A percentile compares a stretch with the other conserved stretches of the same genome.
phyloP scores from a whole-genome alignment of 2,329 filamentous ascomycete genomes.

The Fusarium penzigii region DNA sequence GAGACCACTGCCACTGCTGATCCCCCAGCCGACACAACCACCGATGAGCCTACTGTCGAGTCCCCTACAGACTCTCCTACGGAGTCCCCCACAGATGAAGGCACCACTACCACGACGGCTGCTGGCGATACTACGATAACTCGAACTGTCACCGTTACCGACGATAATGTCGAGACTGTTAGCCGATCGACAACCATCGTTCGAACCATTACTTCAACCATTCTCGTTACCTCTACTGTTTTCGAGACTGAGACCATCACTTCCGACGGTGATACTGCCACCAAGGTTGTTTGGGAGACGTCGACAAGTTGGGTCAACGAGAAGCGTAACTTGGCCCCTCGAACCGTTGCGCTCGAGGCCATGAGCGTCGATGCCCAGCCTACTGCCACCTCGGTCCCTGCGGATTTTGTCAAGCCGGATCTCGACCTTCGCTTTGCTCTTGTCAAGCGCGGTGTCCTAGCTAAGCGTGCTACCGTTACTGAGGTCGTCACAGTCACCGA shows the following conservation, averaged over 20 bases:
- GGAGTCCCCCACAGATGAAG: constrained; percentile 19
- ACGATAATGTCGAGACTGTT: constrained; percentile 27
- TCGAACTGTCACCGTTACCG: constrained; percentile 34
- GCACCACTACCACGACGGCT: constrained; percentile 1
- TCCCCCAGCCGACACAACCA: background rate
- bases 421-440: constrained; percentile 21
- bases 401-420: constrained; percentile 12
- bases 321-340: constrained; percentile 35
- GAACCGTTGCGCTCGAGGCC: constrained; percentile 23
- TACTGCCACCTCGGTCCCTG: constrained; percentile 20
- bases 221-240: constrained; percentile 36
- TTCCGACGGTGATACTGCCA: constrained; percentile 37
- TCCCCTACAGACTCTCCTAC: constrained; percentile 1
- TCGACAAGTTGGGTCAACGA: constrained; percentile 35
- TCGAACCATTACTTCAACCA: constrained; percentile 33
- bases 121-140: constrained; percentile 32
- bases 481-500: constrained; percentile 34
- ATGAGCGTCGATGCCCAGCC: constrained; percentile 15
- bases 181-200: constrained; percentile 33
- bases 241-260: constrained; percentile 41
- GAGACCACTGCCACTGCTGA: background rate
- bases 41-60: constrained; percentile 1
- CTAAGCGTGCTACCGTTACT: constrained; percentile 38
- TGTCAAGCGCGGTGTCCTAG: constrained; percentile 21
- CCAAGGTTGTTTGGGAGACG: constrained; percentile 37